Conservation (phyloP, 768 basidiomycete species). For the Serendipita sp. region DNA sequence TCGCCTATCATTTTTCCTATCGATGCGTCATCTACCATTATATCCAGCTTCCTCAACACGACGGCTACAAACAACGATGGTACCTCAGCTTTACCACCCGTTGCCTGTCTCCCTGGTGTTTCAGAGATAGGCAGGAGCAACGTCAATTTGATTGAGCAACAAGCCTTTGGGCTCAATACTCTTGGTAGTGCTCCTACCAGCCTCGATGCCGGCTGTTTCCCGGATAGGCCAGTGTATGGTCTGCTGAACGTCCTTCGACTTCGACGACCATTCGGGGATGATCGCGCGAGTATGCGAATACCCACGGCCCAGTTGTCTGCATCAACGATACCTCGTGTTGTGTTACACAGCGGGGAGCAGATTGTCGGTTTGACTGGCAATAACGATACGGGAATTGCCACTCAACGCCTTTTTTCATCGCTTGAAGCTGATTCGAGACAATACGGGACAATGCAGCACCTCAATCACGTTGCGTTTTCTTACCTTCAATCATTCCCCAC, state of each 20-base stretch:
- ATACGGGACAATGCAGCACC: constrained; percentile 38
- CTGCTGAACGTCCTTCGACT: constrained; percentile 40
- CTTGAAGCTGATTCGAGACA: constrained; percentile 29
- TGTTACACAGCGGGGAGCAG: constrained; percentile 35
- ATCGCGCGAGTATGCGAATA: constrained; percentile 24
- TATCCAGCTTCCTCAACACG: constrained; percentile 27
- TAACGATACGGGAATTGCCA: constrained; percentile 9
- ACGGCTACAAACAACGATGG: constrained; percentile 18
- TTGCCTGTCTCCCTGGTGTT: constrained; percentile 45
- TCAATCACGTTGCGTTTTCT: constrained; percentile 41
- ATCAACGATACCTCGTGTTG: constrained; percentile 30
- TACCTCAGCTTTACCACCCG: constrained; percentile 38
- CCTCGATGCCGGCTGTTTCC: constrained; percentile 38
- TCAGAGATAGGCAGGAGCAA: constrained; percentile 22
- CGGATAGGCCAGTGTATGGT: constrained; percentile 45
- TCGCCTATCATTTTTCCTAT: constrained; percentile 42
- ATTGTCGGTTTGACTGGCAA: constrained; percentile 33
- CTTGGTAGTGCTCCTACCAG: constrained; percentile 16
- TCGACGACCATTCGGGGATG: constrained; percentile 40
- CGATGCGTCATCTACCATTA: constrained; percentile 28
- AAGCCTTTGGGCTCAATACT: constrained; percentile 33
- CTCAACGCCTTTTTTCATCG: constrained; percentile 18
- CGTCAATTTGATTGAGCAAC: constrained; percentile 33
- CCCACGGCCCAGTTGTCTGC: constrained; percentile 35
- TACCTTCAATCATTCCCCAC: constrained; percentile 38